Base-by-base conservation (phyloP, 208 protist species). In the Angomonas deanei region DNA sequence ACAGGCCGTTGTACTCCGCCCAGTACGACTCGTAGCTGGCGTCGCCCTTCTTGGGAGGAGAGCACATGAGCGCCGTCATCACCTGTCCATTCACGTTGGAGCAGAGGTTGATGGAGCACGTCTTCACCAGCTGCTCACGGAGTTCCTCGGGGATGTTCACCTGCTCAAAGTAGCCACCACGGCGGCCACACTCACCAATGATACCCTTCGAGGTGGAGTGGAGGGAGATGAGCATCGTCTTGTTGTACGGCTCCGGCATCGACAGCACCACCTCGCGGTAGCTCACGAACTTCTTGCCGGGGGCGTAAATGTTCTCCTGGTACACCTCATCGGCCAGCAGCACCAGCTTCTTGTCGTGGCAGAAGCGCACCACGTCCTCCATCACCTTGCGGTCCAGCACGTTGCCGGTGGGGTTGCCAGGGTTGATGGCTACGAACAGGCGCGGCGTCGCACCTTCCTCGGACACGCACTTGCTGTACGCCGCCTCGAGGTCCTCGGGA, bases 271-370 rank as follows among this genome's bases (percentile, higher is more conserved):
- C 83, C 57, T 78, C 65, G 11, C 85, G 85, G 76, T 90, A 91
- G 50, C 97, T 99, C 34, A 98, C 49, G 36, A 99, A 88, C 66
- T 94, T 69, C 59, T 94, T 94, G 26, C 72, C 78, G 28, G 72
- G 46, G 30, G 50, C 68, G 75, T 99, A 99, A 33, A 99, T 87
- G 73, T 99, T 99, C 46, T 96, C 92, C 88, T 99, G 98, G 82
- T 99, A 99, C 19, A 99, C 98, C 82, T 99, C 98, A 64, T 99
- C 98, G 24, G 97, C 97, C 26, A 99, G 70, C 19, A 99, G 53
- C 52, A 99, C 70, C 21, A 99, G 26, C n/a, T 62, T 53, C 46
- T 73, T 61, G 34, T 82, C 71, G 63, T 77, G 70, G 65, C 82
- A 87, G 78, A 86, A 95, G 50, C 48, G 63, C 62, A 76, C 72